These are phyloP conservation scores for Murraya paniculata DNA, from an alignment of 345 rosid species.

Conservation along the genomic window DNA sequence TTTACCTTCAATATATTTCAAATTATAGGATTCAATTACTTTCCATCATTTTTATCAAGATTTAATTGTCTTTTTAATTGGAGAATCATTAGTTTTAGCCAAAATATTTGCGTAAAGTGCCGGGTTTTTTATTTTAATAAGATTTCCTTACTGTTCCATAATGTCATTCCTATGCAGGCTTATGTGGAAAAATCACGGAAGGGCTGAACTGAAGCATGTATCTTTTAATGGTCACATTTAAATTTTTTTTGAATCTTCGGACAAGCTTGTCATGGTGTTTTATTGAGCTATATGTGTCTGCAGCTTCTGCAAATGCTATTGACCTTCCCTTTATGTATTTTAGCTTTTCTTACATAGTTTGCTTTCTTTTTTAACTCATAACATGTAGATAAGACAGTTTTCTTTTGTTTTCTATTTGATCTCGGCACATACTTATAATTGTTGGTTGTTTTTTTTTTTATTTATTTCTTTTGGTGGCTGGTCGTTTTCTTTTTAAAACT, in stretches of 20 bases:
- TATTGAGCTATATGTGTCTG: conserved; percentile 10
- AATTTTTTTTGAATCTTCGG: conserved; percentile 5
- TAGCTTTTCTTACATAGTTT: conserved; percentile 12
- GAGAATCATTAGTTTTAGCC: background rate
- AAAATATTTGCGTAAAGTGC: background rate
- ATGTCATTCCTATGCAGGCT: conserved; percentile 37
- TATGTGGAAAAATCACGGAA: conserved; percentile 54
- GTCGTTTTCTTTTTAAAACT: background rate
- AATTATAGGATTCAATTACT: background rate
- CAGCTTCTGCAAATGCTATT: conserved; percentile 11
- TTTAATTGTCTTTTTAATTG: background rate
- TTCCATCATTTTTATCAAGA: background rate
- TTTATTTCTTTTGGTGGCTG: too few species aligned
- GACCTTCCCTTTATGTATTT: conserved; percentile 12
- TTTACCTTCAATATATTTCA: background rate
- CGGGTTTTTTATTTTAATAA: background rate
- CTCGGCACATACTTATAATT: background rate
- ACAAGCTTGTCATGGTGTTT: conserved; percentile 4
- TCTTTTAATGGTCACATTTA: conserved; percentile 2
- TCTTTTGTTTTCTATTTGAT: background rate
- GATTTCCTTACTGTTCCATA: background rate
- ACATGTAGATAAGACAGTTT: conserved; percentile 26
- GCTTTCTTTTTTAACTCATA: conserved; percentile 16
- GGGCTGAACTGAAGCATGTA: conserved; percentile 35
- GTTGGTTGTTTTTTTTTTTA: background rate